phyloP scores from a whole-genome alignment of 192 early-diverging fungal species.

The Coemansia sp. region DNA sequence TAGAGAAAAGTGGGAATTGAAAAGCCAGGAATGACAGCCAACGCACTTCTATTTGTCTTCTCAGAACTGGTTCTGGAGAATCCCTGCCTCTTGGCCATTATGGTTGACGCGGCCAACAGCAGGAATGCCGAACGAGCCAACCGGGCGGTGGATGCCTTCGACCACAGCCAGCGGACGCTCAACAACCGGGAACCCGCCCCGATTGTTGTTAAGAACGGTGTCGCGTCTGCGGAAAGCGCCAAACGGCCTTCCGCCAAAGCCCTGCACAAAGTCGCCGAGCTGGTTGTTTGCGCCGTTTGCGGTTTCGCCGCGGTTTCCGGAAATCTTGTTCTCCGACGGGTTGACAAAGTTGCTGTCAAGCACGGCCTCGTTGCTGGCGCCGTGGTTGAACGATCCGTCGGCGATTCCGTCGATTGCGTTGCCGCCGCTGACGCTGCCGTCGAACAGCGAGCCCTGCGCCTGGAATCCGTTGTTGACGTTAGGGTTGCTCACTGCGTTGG shows the following conservation, averaged over 20 bases:
- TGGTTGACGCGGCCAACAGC: conserved; percentile 21
- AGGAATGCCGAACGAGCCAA: neutral
- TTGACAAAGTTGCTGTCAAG: conserved; percentile 47
- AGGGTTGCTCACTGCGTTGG: conserved; percentile 40
- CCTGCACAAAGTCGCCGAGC: conserved; percentile 23
- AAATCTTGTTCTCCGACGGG: conserved; percentile 21
- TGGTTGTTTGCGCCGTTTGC: conserved; percentile 42
- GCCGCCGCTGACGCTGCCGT: conserved; percentile 26
- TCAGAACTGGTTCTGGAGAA: conserved; percentile 45
- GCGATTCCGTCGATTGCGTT: conserved; percentile 23
- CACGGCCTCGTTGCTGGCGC: conserved; percentile 25
- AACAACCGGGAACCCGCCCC: conserved; percentile 11
- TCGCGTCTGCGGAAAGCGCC: conserved; percentile 32
- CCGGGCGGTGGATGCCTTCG: too few species aligned
- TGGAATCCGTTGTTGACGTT: conserved; percentile 53
- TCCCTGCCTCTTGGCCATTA: conserved; percentile 37
- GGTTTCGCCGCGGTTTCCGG: conserved; percentile 41
- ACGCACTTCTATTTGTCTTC: conserved; percentile 4
- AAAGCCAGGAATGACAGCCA: neutral
- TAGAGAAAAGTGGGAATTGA: neutral
- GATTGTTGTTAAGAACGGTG: conserved; percentile 37
- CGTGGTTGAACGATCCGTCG: conserved; percentile 32
- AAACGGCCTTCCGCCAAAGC: conserved; percentile 1
- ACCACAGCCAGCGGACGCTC: conserved; percentile 6
- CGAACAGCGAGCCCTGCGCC: conserved; percentile 33